Evolutionary conservation across 2,329 filamentous ascomycete genomes (phyloP).

Genomic region (Thelonectria blattea): DNA sequence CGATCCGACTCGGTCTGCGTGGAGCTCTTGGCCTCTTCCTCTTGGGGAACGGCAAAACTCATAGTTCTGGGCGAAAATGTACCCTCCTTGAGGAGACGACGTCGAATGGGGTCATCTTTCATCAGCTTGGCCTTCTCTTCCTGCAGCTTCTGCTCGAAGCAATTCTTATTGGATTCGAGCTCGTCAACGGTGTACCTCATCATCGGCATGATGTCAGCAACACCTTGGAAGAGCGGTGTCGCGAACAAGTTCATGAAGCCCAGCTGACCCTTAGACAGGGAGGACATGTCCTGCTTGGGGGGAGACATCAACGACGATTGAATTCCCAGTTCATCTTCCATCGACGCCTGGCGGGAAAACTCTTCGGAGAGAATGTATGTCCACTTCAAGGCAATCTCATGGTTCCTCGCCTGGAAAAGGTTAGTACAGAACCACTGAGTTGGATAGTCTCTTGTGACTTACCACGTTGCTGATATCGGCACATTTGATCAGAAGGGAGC

Average conservation of each 20-base stretch:
- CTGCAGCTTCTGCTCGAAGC: constrained; percentile 73
- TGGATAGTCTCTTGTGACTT: constrained; percentile 48
- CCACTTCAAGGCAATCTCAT: constrained; percentile 84
- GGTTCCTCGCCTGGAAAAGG: constrained; percentile 74
- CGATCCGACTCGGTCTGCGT: constrained; percentile 28
- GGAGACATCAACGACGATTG: constrained; percentile 85
- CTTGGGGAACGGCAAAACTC: constrained; percentile 45
- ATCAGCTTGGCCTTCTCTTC: constrained; percentile 62
- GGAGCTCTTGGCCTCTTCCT: constrained; percentile 35
- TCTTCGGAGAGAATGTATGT: constrained; percentile 94
- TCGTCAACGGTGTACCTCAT: constrained; percentile 87
- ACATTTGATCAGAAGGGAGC: constrained; percentile 94
- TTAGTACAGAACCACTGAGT: constrained; percentile 24
- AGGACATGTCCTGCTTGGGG: constrained; percentile 81
- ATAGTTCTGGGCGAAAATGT: constrained; percentile 54
- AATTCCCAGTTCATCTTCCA: constrained; percentile 89
- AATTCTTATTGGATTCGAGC: constrained; percentile 75
- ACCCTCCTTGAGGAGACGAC: constrained; percentile 47
- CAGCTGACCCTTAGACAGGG: constrained; percentile 86
- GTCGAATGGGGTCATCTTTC: constrained; percentile 47
- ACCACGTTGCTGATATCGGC: constrained; percentile 99
- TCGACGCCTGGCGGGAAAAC: constrained; percentile 88
- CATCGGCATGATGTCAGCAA: constrained; percentile 83
- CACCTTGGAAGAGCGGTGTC: constrained; percentile 85
- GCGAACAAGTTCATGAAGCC: constrained; percentile 98